A percentile compares a stretch with the other conserved stretches of the same genome.
Conservation (phyloP, 768 basidiomycete genomes). For the Grammothele lineata region DNA sequence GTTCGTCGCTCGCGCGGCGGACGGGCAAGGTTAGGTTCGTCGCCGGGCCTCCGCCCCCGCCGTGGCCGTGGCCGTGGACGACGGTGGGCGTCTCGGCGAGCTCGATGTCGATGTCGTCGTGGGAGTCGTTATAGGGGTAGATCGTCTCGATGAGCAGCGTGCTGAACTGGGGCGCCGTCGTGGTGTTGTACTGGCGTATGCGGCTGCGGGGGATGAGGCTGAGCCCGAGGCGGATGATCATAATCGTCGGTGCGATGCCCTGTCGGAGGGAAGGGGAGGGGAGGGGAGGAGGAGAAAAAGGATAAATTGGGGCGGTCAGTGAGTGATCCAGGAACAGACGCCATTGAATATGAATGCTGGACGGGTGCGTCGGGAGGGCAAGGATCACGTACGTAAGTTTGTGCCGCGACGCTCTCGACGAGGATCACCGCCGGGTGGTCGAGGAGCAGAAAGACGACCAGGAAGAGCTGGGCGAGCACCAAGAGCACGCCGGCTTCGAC, state of each 20-base stretch:
- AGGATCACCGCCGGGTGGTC: constrained; percentile 4
- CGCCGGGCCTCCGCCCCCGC: no score
- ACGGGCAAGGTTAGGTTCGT: no score
- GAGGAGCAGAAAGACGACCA: constrained; percentile 5
- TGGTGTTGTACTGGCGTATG: neutral
- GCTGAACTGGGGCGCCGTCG: constrained; percentile 10
- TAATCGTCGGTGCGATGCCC: constrained; percentile 13
- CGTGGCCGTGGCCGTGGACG: no score
- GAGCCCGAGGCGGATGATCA: constrained; percentile 12
- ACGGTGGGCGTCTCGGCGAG: neutral
- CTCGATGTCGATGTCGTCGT: constrained; percentile 4
- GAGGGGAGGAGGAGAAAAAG: neutral
- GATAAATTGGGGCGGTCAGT: neutral
- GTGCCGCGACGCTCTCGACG: constrained; percentile 6
- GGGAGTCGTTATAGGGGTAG: neutral
- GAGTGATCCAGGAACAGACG: constrained; percentile 4
- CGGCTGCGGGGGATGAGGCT: constrained; percentile 7
- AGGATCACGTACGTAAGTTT: constrained; percentile 9
- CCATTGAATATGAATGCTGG: constrained; percentile 12
- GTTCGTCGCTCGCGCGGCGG: no score
- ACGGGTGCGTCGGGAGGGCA: constrained; percentile 2
- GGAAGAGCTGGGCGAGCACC: neutral
- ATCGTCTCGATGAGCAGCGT: constrained; percentile 6
- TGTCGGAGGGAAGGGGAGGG: neutral
- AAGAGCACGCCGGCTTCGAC: constrained; percentile 10